phyloP scores from a whole-genome alignment of 495 filamentous ascomycete species.

The Mytilinidion resinicola region DNA sequence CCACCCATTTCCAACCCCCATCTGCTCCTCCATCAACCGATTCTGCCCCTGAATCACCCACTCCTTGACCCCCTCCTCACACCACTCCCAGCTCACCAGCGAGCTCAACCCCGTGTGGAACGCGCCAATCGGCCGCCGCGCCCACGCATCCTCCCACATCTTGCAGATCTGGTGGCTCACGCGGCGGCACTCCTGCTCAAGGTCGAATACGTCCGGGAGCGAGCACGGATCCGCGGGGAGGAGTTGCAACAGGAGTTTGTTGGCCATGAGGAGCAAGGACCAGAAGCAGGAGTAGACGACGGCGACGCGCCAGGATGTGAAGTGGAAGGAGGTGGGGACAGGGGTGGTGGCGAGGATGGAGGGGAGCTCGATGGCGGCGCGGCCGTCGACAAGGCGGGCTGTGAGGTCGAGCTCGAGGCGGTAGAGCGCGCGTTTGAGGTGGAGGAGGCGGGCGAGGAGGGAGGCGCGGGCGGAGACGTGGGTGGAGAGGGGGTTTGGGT shows the following conservation, averaged over 20 bases:
- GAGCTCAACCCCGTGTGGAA: conserved; percentile 19
- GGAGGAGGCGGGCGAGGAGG: conserved; percentile 12
- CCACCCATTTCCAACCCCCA: background rate
- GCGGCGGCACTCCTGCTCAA: conserved; percentile 12
- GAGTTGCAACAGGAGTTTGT: conserved; percentile 14
- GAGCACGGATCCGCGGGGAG: background rate
- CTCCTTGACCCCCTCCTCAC: background rate
- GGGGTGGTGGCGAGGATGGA: conserved; percentile 3
- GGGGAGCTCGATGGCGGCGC: conserved; percentile 11
- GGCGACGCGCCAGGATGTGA: conserved; percentile 15
- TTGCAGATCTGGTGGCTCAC: conserved; percentile 18
- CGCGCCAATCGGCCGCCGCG: conserved; percentile 19
- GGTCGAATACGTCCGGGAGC: conserved; percentile 4
- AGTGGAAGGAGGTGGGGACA: conserved; percentile 12
- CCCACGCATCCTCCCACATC: conserved; percentile 22
- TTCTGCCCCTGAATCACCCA: conserved; percentile 19
- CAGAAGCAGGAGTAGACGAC: conserved; percentile 23
- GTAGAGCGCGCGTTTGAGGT: conserved; percentile 4
- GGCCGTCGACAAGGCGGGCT: conserved; percentile 5
- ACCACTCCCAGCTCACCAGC: conserved; percentile 18
- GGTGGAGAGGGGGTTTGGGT: background rate
- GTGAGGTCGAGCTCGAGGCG: background rate
- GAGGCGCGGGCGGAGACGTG: background rate
- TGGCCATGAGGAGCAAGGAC: conserved; percentile 19
- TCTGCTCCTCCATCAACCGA: conserved; percentile 13